A percentile compares a stretch with the other conserved stretches of the same genome.
phyloP scores from a whole-genome alignment of 306 rosid genomes.

The Aeschynomene evenia region DNA sequence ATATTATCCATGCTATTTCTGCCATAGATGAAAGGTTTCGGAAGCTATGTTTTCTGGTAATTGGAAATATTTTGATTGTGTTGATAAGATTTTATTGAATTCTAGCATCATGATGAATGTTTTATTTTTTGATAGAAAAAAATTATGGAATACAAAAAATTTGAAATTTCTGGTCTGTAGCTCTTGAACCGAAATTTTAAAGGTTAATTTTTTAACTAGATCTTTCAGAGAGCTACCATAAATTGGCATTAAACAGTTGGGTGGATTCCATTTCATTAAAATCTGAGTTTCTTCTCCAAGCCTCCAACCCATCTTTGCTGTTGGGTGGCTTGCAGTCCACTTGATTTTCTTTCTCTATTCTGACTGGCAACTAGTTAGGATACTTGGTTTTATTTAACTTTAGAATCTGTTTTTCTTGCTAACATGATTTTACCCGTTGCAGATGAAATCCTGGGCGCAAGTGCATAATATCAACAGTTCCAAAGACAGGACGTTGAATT shows the following conservation, averaged over 20 bases:
- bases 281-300: constrained; percentile 10
- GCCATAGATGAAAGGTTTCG: constrained; percentile 47
- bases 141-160: constrained; percentile 1
- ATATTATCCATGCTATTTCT: constrained; percentile 43
- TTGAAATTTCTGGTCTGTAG: constrained; percentile 5
- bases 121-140: too few species aligned
- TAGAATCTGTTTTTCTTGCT: neutral
- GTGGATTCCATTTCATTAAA: constrained; percentile 17
- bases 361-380: neutral
- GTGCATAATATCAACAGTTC: constrained; percentile 47
- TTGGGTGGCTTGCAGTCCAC: constrained; percentile 16
- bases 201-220: neutral
- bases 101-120: constrained; percentile 13
- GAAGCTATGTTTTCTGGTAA: constrained; percentile 52
- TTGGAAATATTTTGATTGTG: neutral
- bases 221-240: constrained; percentile 25
- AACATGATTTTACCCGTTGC: constrained; percentile 26
- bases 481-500: constrained; percentile 45
- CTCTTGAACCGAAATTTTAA: neutral
- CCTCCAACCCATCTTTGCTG: neutral
- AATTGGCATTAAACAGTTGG: neutral
- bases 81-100: constrained; percentile 11
- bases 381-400: neutral
- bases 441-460: constrained; percentile 58
- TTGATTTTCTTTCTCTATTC: constrained; percentile 6